phyloP scores from a whole-genome alignment of 495 filamentous ascomycete species.

The Staphylotrichum longicolle region DNA sequence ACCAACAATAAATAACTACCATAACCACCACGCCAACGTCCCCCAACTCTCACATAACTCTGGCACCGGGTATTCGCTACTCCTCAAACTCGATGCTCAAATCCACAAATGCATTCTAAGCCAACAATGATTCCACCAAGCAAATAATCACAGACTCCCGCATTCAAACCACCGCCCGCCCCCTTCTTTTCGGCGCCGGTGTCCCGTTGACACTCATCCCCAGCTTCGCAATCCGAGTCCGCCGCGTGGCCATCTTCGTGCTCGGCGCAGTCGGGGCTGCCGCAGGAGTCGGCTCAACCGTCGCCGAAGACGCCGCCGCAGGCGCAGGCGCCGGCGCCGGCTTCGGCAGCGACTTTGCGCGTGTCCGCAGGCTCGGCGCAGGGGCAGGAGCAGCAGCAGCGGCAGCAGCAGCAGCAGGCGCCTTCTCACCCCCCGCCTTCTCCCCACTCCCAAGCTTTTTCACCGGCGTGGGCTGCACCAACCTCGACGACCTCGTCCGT shows the following conservation, averaged over 20 bases:
- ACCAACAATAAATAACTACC: slow-evolving; percentile 2
- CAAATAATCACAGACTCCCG: neutral
- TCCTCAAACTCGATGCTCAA: neutral
- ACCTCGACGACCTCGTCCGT: slow-evolving; percentile 26
- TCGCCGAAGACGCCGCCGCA: neutral
- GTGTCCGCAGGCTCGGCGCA: slow-evolving; percentile 2
- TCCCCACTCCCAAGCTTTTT: slow-evolving; percentile 13
- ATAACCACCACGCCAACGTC: neutral
- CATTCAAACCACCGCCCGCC: slow-evolving; percentile 15
- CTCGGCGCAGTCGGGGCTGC: neutral
- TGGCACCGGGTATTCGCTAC: slow-evolving; percentile 9
- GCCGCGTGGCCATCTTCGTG: slow-evolving; percentile 27
- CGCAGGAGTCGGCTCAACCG: slow-evolving; percentile 10
- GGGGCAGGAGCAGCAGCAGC: slow-evolving; percentile 1
- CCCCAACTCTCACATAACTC: slow-evolving; percentile 1
- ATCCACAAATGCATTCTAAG: neutral
- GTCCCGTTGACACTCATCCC: slow-evolving; percentile 40
- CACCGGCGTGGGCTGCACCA: slow-evolving; percentile 27
- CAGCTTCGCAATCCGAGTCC: slow-evolving; percentile 30
- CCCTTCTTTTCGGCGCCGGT: slow-evolving; percentile 36
- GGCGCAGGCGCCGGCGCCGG: slow-evolving; percentile 6
- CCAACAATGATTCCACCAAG: neutral
- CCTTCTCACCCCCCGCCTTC: slow-evolving; percentile 1
- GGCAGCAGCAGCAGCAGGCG: slow-evolving; percentile 11
- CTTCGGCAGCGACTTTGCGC: slow-evolving; percentile 5